Evolutionary conservation across 208 protist species (phyloP), one percentile per base, ranked within the genome.

Genomic region (Balamuthia mandrillaris): DNA sequence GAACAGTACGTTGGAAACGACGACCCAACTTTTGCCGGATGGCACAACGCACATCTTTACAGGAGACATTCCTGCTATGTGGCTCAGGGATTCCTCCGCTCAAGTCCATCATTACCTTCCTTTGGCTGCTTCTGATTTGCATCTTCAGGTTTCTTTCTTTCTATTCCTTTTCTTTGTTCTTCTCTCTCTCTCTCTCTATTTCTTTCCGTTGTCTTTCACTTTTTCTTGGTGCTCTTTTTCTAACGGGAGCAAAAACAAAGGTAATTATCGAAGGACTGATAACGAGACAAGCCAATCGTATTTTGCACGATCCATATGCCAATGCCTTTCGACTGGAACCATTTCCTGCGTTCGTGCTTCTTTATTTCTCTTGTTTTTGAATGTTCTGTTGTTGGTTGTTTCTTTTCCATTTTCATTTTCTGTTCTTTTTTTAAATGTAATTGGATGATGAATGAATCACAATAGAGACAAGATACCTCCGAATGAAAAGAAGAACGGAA

Each of bases 21-120:
- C 70, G 16, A 79, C 70, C 10, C 24, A 33, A 7, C 45, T 79
- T 33, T 39, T 79, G 70, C 47, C 42, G 45, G 39, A 79, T 31
- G 70, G 70, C 70, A 41, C 51, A 41, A 79, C 70, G n/a, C 70
- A 79, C 70, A 47, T 79, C 70, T 79, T 79, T 31, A 79, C 70
- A 9, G 70, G 70, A 39, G 88, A 90, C 82, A 90, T 90, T 63
- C 39, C 75, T 33, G 88, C 88, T 9, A 87, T 89, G 88, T 90
- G 88, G 88, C 85, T 90, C 7, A 60, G 88, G 5, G 88, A 90
- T 51, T 86, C 88, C 0, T 60, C 86, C 21, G 86, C 85, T 29
- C 88, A 90, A 77, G 60, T 68, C 16, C 51, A 79, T 31, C 70
- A 79, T 47, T 79, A 79, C 70, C 16, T 79, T n/a, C 70, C 70